Percentiles rank a stretch among this genome's conserved stretches.
Conservation (phyloP, 768 basidiomycete species). For the Mycena epipterygia region DNA sequence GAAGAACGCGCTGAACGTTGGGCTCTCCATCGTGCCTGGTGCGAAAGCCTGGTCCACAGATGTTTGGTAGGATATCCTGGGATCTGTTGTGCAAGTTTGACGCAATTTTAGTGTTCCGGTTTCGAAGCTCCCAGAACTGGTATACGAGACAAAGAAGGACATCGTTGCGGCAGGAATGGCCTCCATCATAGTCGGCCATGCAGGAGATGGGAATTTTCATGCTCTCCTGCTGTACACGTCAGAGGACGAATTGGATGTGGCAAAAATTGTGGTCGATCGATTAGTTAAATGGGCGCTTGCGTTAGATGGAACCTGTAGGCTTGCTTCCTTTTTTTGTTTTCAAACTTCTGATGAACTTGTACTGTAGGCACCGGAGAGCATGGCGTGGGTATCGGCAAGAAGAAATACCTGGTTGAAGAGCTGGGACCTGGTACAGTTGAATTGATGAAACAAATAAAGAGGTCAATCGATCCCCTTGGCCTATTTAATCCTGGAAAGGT, state of each 20-base stretch:
- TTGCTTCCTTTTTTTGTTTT: neutral
- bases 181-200: constrained; percentile 81
- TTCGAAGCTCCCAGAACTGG: constrained; percentile 73
- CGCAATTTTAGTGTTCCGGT: constrained; percentile 63
- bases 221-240: constrained; percentile 69
- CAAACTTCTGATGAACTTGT: neutral
- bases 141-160: constrained; percentile 81
- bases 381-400: constrained; percentile 90
- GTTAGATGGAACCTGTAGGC: constrained; percentile 82
- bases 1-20: constrained; percentile 74
- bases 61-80: constrained; percentile 69
- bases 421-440: constrained; percentile 86
- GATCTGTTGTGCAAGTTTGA: too few relatives aligned
- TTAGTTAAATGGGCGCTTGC: constrained; percentile 78
- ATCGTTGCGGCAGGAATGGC: constrained; percentile 67
- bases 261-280: constrained; percentile 61
- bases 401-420: constrained; percentile 83
- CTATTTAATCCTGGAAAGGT: constrained; percentile 92
- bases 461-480: constrained; percentile 77
- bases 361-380: constrained; percentile 83
- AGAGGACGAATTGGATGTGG: constrained; percentile 64
- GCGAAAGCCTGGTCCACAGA: constrained; percentile 78
- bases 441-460: constrained; percentile 88
- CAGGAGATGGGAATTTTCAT: constrained; percentile 74
- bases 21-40: constrained; percentile 69